Percentiles rank a stretch among this genome's conserved stretches.
Evolutionary conservation across 768 basidiomycete genomes (phyloP).

Genomic region (Collybiopsis confluens): DNA sequence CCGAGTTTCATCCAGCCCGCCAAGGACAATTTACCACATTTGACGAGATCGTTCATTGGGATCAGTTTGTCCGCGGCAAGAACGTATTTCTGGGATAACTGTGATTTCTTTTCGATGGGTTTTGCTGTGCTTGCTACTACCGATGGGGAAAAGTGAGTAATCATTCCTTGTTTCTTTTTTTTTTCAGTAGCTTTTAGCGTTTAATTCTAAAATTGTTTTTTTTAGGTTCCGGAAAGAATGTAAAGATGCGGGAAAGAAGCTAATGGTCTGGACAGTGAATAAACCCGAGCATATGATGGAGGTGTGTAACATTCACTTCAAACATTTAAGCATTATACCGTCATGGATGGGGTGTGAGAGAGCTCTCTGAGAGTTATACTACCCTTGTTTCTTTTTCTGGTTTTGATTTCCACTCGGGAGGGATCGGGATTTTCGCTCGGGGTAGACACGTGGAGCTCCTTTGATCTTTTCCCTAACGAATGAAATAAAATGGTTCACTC

Average conservation of each 20-base stretch:
- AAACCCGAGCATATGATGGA: slow-evolving; percentile 86
- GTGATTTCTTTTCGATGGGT: slow-evolving; percentile 81
- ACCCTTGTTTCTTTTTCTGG: too few species aligned
- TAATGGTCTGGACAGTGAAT: slow-evolving; percentile 98
- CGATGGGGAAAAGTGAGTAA: slow-evolving; percentile 68
- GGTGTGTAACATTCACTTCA: too few species aligned
- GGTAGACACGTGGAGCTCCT: too few species aligned
- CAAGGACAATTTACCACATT: slow-evolving; percentile 72
- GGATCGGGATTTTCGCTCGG: too few species aligned
- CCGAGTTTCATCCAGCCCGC: slow-evolving; percentile 83
- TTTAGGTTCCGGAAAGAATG: slow-evolving; percentile 78
- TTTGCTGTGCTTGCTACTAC: slow-evolving; percentile 67
- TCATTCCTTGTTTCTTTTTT: background rate
- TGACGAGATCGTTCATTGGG: slow-evolving; percentile 84
- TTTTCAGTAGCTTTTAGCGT: slow-evolving; percentile 2
- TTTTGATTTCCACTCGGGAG: too few species aligned
- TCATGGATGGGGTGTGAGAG: too few species aligned
- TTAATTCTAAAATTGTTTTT: slow-evolving; percentile 7
- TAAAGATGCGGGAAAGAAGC: slow-evolving; percentile 68
- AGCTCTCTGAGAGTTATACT: too few species aligned
- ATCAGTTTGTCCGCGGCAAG: slow-evolving; percentile 65
- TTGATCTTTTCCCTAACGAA: too few species aligned
- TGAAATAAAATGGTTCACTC: too few species aligned
- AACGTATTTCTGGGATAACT: slow-evolving; percentile 85
- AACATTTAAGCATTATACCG: too few species aligned